Conservation (phyloP, 352 stramenopile species). For the Globisporangium barbulae region DNA sequence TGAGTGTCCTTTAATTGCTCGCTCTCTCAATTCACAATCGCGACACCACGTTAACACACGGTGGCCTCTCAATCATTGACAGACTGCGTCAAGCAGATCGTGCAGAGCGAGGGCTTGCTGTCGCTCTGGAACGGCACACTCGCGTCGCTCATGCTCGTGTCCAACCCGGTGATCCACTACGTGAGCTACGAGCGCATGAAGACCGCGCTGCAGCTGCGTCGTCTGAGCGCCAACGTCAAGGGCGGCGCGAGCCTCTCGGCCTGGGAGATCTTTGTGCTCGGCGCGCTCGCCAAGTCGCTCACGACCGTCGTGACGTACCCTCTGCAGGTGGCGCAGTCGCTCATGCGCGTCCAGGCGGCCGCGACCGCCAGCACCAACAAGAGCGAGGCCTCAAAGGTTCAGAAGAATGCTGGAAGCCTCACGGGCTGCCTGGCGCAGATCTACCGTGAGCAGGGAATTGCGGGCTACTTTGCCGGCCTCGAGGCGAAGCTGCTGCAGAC, state of each 20-base stretch:
- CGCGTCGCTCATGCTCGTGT: conserved; percentile 91
- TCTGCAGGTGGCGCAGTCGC: conserved; percentile 91
- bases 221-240: conserved; percentile 15
- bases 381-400: not conserved
- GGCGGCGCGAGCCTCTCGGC: conserved; percentile 40
- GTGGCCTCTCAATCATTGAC: not conserved
- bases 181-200: conserved; percentile 94
- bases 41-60: conserved; percentile 16
- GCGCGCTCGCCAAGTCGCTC: conserved; percentile 89
- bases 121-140: conserved; percentile 92
- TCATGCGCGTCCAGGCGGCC: conserved; percentile 74
- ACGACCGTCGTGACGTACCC: conserved; percentile 94
- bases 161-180: conserved; percentile 96
- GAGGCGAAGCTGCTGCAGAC: conserved; percentile 94
- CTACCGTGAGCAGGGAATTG: conserved; percentile 59
- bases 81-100: conserved; percentile 57
- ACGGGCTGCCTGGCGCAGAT: conserved; percentile 52
- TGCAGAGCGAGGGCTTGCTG: conserved; percentile 65
- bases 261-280: conserved; percentile 90
- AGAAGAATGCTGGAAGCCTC: conserved; percentile 14
- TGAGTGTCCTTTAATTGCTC: conserved; percentile 3
- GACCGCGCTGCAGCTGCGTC: conserved; percentile 48
- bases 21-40: not conserved
- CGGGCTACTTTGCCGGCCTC: conserved; percentile 88
- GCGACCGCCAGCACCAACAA: conserved; percentile 13